Evolutionary conservation across 2,329 filamentous ascomycete genomes (phyloP), one percentile per base, ranked within the genome.

Genomic region (Aspergillus fumigatus): DNA sequence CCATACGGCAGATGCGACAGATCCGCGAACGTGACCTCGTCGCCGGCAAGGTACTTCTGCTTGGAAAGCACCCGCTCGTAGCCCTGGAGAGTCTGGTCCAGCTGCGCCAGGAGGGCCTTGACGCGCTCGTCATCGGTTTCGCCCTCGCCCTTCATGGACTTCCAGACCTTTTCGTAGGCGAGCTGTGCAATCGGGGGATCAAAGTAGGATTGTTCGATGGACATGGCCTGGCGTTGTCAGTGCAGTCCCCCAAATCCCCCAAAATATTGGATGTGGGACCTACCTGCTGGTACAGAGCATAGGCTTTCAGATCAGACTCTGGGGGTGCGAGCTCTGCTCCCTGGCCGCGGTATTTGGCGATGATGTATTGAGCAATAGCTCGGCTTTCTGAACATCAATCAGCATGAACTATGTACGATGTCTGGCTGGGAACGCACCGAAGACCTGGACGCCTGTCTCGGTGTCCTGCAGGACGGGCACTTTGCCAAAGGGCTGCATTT

Each of bases 401-500:
- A 38, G 32, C 14, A 17, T 5, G 14, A 17, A 17, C 14, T 17
- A 38, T 1, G n/a, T 7, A 1, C 14, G 3, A 17, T 38, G 0
- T 2, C 14, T 38, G 21, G 17, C 4, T 14, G 41, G 14, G 9
- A 6, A 38, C 14, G 19, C 21, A 62, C 58, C 58, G 21, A 57
- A 60, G 40, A 61, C 49, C 26, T 59, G 66, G 1, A 74, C 35
- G n/a, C 67, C 43, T 32, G 66, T 68, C 1, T 67, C 70, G 45
- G 69, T 67, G 50, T 74, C 72, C 3, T 72, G 65, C 3, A 74
- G 56, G n/a, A 68, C 64, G 10, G 72, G 72, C 0, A 74, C 59
- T 57, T 71, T 72, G 1, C 72, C 72, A 41, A 74, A 74, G 0
- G 72, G 72, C 17, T 73, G 67, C 19, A 67, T 59, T 14, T 64